These are phyloP conservation scores for Monotropa hypopitys DNA, from an alignment of 179 eudicot species.

Conservation along the genomic window DNA sequence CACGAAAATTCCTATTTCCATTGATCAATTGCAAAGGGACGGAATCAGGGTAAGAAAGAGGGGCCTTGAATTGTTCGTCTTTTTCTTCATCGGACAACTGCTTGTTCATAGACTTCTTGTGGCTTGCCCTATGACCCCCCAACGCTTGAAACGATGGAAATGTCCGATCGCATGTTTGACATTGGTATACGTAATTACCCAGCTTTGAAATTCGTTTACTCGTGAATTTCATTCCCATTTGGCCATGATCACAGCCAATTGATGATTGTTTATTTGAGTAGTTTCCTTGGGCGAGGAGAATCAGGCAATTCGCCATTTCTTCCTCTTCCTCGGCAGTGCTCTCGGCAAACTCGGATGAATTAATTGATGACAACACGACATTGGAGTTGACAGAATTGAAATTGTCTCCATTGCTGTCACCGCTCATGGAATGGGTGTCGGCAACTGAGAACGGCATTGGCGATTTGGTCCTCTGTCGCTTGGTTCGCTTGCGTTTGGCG, in stretches of 20 bases:
- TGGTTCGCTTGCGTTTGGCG: constrained; percentile 40
- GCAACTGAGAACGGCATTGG: constrained; percentile 29
- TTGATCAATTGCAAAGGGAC: constrained; percentile 34
- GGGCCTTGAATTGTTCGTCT: constrained; percentile 20
- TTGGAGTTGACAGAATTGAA: not conserved
- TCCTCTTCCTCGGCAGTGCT: constrained; percentile 31
- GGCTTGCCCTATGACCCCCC: constrained; percentile 94
- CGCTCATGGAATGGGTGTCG: not conserved
- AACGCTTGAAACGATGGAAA: constrained; percentile 72
- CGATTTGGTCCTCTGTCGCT: constrained; percentile 43
- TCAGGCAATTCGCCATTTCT: constrained; percentile 32
- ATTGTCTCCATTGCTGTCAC: not conserved
- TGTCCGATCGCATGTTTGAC: constrained; percentile 14
- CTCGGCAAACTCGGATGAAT: constrained; percentile 1
- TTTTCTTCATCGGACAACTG: constrained; percentile 30
- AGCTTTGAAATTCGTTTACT: constrained; percentile 11
- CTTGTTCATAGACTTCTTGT: constrained; percentile 37
- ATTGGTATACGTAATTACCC: not conserved
- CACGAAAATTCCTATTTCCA: constrained; percentile 12
- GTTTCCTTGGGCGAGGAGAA: constrained; percentile 30
- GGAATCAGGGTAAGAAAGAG: constrained; percentile 16
- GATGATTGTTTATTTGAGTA: not conserved
- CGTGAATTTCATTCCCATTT: not conserved
- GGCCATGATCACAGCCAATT: not conserved
- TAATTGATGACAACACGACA: constrained; percentile 1